Conservation (phyloP, 495 filamentous ascomycete genomes). For the Usnea hakonensis region DNA sequence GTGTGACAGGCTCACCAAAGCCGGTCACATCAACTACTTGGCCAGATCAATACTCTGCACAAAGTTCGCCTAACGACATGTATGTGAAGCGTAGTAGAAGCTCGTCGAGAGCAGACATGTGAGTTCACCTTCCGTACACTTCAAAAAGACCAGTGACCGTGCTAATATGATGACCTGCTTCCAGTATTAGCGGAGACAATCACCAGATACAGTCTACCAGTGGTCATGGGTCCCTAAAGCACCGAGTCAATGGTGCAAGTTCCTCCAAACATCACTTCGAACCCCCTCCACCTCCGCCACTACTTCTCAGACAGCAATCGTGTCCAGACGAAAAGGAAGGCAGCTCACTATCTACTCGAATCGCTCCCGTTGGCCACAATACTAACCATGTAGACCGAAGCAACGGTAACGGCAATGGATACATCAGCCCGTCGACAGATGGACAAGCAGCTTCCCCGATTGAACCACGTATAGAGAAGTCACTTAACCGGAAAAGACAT, state of each 20-base stretch:
- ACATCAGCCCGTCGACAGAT: conserved; percentile 2
- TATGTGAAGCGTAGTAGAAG: conserved; percentile 5
- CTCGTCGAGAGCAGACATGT: conserved; percentile 8
- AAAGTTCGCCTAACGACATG: conserved; percentile 4
- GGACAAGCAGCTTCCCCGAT: conserved; percentile 15
- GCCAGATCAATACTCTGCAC: background rate
- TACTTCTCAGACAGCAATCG: conserved; percentile 13
- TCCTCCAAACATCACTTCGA: background rate
- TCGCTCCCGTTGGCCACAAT: background rate
- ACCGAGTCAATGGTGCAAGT: background rate
- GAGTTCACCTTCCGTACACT: background rate
- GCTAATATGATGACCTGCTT: background rate
- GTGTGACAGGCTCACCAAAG: conserved; percentile 19
- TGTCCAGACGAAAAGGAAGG: conserved; percentile 10
- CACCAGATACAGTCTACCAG: background rate
- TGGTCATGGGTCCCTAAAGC: background rate
- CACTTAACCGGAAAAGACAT: conserved; percentile 18
- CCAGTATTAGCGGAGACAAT: background rate
- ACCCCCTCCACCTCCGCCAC: conserved; percentile 18
- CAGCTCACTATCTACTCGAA: conserved; percentile 13
- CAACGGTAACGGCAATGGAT: conserved; percentile 8
- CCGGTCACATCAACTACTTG: conserved; percentile 2
- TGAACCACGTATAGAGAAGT: conserved; percentile 15
- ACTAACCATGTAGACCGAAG: background rate
- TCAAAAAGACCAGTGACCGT: background rate